Evolutionary conservation across 495 filamentous ascomycete species (phyloP).

Genomic region (Penicillium longicatenatum): DNA sequence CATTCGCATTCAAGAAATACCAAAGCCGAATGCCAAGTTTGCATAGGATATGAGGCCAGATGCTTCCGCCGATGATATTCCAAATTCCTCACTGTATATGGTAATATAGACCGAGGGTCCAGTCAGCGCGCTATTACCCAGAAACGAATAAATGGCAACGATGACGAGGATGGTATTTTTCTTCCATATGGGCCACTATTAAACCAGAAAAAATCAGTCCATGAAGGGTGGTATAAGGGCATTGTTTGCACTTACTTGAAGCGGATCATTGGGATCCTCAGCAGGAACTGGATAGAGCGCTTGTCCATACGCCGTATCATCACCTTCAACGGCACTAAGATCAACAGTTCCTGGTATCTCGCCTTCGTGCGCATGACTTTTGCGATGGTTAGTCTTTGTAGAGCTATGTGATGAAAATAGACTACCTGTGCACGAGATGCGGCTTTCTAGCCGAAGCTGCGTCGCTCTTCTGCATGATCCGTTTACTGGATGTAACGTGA

Average conservation of each 20-base stretch:
- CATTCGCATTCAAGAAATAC: conserved; percentile 17
- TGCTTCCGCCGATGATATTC: conserved; percentile 48
- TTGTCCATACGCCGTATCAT: conserved; percentile 62
- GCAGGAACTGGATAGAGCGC: conserved; percentile 64
- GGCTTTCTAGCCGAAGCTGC: not conserved
- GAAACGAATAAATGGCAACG: conserved; percentile 61
- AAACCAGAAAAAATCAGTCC: too few species aligned
- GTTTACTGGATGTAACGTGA: not conserved
- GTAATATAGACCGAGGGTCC: conserved; percentile 63
- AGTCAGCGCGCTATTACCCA: conserved; percentile 58
- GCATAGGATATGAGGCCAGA: conserved; percentile 62
- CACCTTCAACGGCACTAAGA: conserved; percentile 56
- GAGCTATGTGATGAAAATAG: too few species aligned
- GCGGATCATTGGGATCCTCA: conserved; percentile 66
- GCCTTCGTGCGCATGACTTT: conserved; percentile 61
- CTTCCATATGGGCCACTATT: conserved; percentile 56
- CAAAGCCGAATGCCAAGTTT: conserved; percentile 64
- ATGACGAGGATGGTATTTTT: conserved; percentile 62
- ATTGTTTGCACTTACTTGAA: conserved; percentile 40
- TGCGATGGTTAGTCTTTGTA: not conserved
- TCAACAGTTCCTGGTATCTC: conserved; percentile 61
- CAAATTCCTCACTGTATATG: conserved; percentile 57
- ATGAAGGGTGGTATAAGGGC: too few species aligned
- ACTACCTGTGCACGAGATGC: conserved; percentile 18
- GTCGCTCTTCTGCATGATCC: not conserved